phyloP scores from a whole-genome alignment of 139 green algal species.

The Tetradesmus lagerheimii region DNA sequence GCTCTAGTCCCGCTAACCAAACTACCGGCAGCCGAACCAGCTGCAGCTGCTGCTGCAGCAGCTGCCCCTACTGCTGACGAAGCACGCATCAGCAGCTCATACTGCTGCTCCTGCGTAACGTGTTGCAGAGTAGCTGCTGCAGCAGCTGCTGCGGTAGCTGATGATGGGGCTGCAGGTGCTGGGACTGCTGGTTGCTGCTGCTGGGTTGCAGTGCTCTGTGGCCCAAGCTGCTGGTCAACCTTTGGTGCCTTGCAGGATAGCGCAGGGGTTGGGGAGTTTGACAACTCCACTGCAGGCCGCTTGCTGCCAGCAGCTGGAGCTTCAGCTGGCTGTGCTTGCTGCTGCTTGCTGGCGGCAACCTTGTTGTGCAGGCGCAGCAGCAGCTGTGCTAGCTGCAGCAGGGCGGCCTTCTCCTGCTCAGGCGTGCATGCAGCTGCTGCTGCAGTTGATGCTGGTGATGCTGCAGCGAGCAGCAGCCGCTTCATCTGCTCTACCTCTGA shows the following conservation, averaged over 20 bases:
- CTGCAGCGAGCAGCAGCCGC: neutral
- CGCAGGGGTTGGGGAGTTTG: neutral
- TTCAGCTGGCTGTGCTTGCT: neutral
- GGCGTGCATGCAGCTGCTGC: neutral
- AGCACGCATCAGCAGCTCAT: neutral
- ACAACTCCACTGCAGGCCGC: neutral
- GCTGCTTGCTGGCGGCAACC: neutral
- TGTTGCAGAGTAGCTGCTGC: neutral
- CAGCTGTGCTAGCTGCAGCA: neutral
- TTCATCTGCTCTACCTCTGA: neutral
- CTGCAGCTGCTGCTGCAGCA: neutral
- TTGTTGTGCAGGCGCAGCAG: neutral
- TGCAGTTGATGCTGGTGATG: neutral
- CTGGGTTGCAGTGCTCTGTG: neutral
- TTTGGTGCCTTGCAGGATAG: neutral
- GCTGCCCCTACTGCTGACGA: neutral
- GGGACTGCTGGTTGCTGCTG: neutral
- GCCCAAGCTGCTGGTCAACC: neutral
- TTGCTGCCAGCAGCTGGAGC: neutral
- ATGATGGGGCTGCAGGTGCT: neutral
- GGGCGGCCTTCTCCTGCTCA: neutral
- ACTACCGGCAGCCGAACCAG: neutral
- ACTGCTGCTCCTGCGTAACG: neutral
- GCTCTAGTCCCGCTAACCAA: neutral
- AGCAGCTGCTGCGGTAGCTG: neutral